Conservation (phyloP, 495 filamentous ascomycete species). For the Penicillium antarcticum region DNA sequence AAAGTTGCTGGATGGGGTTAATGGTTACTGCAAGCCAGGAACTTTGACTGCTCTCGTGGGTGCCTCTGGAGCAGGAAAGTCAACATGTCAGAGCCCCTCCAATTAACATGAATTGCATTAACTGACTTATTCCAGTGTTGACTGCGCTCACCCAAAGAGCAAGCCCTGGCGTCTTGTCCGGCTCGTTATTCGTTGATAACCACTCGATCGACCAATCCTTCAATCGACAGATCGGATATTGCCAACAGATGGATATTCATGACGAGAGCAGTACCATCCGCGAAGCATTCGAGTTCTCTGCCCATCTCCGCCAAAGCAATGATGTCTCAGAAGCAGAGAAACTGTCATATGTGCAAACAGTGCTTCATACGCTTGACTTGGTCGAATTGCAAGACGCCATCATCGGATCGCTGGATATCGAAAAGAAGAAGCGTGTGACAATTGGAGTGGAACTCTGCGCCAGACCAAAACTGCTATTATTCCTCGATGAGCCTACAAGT, state of each 20-base stretch:
- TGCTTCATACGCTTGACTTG: conserved; percentile 78
- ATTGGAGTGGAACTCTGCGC: conserved; percentile 83
- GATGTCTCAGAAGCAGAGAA: conserved; percentile 67
- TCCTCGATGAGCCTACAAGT: conserved; percentile 70
- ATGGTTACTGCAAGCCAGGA: conserved; percentile 75
- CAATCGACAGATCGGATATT: conserved; percentile 78
- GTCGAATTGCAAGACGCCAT: conserved; percentile 78
- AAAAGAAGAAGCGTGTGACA: conserved; percentile 64
- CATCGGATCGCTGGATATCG: conserved; percentile 68
- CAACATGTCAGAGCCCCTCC: conserved; percentile 56
- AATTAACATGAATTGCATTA: background rate
- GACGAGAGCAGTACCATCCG: conserved; percentile 76
- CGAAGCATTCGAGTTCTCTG: conserved; percentile 84
- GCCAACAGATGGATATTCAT: conserved; percentile 87
- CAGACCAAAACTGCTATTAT: conserved; percentile 66
- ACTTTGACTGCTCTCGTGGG: conserved; percentile 79
- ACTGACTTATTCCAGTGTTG: conserved; percentile 41
- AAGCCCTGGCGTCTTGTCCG: conserved; percentile 71
- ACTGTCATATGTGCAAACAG: conserved; percentile 76
- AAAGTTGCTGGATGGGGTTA: conserved; percentile 65
- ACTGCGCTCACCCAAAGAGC: conserved; percentile 74
- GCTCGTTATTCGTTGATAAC: conserved; percentile 73
- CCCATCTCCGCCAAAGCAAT: conserved; percentile 71
- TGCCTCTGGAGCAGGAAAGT: conserved; percentile 82
- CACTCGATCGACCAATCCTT: conserved; percentile 63